Evolutionary conservation across 345 rosid species (phyloP), one percentile per base, ranked within the genome.

Genomic region (Erodium maritimum): DNA sequence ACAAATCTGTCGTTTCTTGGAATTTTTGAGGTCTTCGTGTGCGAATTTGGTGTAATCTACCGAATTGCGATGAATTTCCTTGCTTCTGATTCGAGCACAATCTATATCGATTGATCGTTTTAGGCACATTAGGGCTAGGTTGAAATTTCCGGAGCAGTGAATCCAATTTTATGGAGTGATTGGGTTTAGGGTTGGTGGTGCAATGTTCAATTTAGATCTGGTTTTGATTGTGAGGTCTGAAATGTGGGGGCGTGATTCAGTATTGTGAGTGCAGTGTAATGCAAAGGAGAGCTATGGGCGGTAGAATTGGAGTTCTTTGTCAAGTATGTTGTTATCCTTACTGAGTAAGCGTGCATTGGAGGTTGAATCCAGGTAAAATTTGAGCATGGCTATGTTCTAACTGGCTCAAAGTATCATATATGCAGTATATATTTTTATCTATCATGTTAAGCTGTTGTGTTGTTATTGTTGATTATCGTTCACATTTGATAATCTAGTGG

Each of bases 291-390:
- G 82, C 74, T 71, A 93, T 93, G 91, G 90, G 86, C 66, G 42
- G 77, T 67, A 71, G 75, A 71, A 79, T 55, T 67, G 82, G 46
- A 53, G 46, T 68, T 79, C 22, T 71, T 63, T 71, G 79, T 75
- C 71, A 85, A 89, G 73, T 75, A 93, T 89, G 97, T 78, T 89
- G 89, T 77, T 86, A 83, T 93, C 96, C 78, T 82, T 93, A 85
- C 78, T 89, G 85, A 89, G 95, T 78, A 82, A 77, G 69, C 97
- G 91, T 74, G 73, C 88, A 42, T 80, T 85, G 79, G 99, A 89
- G 83, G 85, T 74, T 77, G 97, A 83, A 76, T 87, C 99, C 83
- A 87, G 95, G 95, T 82, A 69, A 71, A 34, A 12, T 42, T 58
- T 20, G 21, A 20, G n/a, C 42, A 23, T 23, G 19, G 25, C 18